Base-by-base conservation (phyloP, 2,329 filamentous ascomycete genomes). In the Boeremia lycopersici region DNA sequence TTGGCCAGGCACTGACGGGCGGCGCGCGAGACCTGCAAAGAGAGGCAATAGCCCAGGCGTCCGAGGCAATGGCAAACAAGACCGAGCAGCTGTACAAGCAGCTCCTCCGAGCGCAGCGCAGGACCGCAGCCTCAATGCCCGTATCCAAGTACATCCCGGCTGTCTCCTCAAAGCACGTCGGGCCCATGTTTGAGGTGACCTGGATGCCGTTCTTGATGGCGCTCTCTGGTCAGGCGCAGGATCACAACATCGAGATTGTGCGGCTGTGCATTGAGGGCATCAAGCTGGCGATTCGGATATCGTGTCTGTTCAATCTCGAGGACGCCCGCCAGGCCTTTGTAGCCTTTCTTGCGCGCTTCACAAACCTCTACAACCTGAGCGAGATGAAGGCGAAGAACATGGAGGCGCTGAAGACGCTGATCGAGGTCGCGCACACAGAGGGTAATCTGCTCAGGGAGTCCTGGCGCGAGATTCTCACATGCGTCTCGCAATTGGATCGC, bases 191-290 rank as follows among this genome's bases (percentile, higher is more conserved):
- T 70, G 93, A 96, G 67, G 92, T 96, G 23, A 96, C 92, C 0
- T 99, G 95, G 95, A 99, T 98, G 93, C 96, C 93, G 9, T 96
- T 97, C 75, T 89, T 99, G 69, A 98, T 93, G 5, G 93, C 93
- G 0, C 83, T 99, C 25, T 97, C 93, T 1, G 93, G 90, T 45
- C 90, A 96, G 64, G 93, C 95, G 73, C 95, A 98, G 66, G 93
- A 96, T 70, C 90, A 96, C 64, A 97, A 97, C 68, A 81, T 96
- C 4, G 92, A 97, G 63, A 90, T 95, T 13, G 93, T 97, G 74
- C 91, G 88, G 70, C 78, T 96, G 6, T 99, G 95, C 68, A 89
- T 99, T 68, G 93, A 99, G 70, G 95, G 95, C 3, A 91, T 98
- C 82, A 96, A 93, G 73, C 82, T 99, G 53, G 92, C 95, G 0